A percentile compares a stretch with the other conserved stretches of the same genome.
These are phyloP conservation scores for Zygoascus ofunaensis DNA, from an alignment of 805 yeast genomes.

Conservation along the genomic window DNA sequence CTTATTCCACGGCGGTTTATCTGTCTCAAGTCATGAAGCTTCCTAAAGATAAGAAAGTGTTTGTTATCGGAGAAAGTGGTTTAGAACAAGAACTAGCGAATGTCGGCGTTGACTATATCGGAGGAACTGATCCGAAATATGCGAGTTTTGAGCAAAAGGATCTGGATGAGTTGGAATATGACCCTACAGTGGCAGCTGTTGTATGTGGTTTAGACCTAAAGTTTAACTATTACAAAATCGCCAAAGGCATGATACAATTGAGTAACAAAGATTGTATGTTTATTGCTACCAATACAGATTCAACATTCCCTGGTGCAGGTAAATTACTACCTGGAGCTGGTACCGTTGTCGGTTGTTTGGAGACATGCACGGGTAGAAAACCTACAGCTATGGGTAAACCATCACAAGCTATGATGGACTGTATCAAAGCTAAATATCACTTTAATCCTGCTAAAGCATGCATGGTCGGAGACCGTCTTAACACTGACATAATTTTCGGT, in stretches of 20 bases:
- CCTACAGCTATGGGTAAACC: constrained; percentile 96
- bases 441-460: constrained; percentile 51
- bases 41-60: constrained; percentile 67
- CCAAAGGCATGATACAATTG: constrained; percentile 74
- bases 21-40: constrained; percentile 65
- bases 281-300: constrained; percentile 89
- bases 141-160: constrained; percentile 39
- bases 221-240: constrained; percentile 72
- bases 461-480: constrained; percentile 93
- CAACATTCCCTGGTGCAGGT: constrained; percentile 88
- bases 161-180: constrained; percentile 38
- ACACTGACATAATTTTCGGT: constrained; percentile 93
- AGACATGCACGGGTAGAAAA: constrained; percentile 64
- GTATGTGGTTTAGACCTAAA: constrained; percentile 76
- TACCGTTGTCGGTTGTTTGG: constrained; percentile 68
- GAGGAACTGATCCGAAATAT: constrained; percentile 70
- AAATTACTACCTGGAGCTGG: constrained; percentile 92
- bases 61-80: constrained; percentile 87
- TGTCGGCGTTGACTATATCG: constrained; percentile 66
- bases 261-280: constrained; percentile 48
- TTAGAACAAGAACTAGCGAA: constrained; percentile 68
- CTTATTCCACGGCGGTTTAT: constrained; percentile 87
- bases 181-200: constrained; percentile 75
- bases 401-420: constrained; percentile 77
- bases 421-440: constrained; percentile 59